Percentiles rank a stretch among this genome's conserved stretches.
These are phyloP conservation scores for Malus asiatica DNA, from an alignment of 306 rosid species.

Conservation along the genomic window DNA sequence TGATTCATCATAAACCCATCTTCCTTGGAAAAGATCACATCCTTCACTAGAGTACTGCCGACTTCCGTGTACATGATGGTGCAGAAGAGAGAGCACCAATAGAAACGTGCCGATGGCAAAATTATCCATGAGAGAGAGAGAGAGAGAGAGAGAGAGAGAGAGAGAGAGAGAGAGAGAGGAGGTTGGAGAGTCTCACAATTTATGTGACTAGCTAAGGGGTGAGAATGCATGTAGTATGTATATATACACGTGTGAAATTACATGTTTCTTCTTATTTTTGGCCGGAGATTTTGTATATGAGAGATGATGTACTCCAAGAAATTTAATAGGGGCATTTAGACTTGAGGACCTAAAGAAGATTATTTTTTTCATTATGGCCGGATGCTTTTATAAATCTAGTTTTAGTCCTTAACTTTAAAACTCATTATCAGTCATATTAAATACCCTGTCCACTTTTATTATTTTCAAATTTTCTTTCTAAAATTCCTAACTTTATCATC, in stretches of 20 bases:
- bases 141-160: neutral
- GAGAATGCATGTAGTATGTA: neutral
- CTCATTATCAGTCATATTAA: too few relatives aligned
- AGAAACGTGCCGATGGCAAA: neutral
- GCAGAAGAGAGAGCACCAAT: neutral
- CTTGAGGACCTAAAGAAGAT: too few relatives aligned
- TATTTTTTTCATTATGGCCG: too few relatives aligned
- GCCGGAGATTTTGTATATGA: too few relatives aligned
- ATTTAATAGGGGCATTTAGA: too few relatives aligned
- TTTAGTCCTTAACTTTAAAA: too few relatives aligned
- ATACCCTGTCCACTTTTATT: too few relatives aligned
- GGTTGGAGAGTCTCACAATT: slow-evolving; percentile 3
- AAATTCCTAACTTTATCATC: too few relatives aligned
- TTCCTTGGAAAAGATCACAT: slow-evolving; percentile 12
- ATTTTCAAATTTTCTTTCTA: too few relatives aligned
- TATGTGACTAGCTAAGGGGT: neutral
- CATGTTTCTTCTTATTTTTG: too few relatives aligned
- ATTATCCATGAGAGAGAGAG: neutral
- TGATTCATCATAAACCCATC: slow-evolving; percentile 14
- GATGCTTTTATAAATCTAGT: too few relatives aligned
- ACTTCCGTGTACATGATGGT: neutral
- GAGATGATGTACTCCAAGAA: neutral
- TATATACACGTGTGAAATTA: neutral
- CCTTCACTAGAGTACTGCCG: neutral
- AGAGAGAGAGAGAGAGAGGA: neutral